Percentiles rank a stretch among this genome's conserved stretches.
phyloP scores from a whole-genome alignment of 2,329 filamentous ascomycete species.

The Talaromyces islandicus region DNA sequence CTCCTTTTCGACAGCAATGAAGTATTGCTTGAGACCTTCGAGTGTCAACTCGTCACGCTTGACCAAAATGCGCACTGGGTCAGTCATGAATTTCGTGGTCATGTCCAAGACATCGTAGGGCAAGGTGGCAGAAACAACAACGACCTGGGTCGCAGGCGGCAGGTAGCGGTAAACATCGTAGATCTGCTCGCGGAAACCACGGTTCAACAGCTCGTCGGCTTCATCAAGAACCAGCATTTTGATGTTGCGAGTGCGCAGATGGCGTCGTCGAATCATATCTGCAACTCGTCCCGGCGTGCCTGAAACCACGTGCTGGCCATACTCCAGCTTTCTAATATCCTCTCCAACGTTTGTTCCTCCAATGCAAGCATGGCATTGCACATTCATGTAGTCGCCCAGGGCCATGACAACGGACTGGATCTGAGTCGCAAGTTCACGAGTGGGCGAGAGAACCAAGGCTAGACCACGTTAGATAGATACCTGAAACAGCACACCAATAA shows the following conservation, averaged over 20 bases:
- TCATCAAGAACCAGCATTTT: conserved; percentile 75
- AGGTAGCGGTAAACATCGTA: conserved; percentile 98
- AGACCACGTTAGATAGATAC: neutral
- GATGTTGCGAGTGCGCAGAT: conserved; percentile 67
- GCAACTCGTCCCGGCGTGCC: conserved; percentile 93
- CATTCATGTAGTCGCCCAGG: conserved; percentile 99
- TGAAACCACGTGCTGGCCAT: conserved; percentile 95
- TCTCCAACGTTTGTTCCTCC: conserved; percentile 97
- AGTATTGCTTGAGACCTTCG: conserved; percentile 97
- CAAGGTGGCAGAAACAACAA: conserved; percentile 91
- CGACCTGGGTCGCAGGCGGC: conserved; percentile 94
- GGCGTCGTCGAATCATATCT: conserved; percentile 73
- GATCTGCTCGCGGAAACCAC: conserved; percentile 96
- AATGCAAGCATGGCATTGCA: conserved; percentile 98
- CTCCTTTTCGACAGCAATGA: conserved; percentile 98
- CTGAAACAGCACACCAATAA: too few relatives aligned
- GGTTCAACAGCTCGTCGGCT: conserved; percentile 76
- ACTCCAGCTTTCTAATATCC: conserved; percentile 94
- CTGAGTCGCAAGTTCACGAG: conserved; percentile 92
- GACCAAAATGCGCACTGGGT: conserved; percentile 90
- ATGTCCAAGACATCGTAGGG: conserved; percentile 98
- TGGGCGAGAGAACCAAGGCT: conserved; percentile 91
- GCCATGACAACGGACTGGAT: conserved; percentile 99
- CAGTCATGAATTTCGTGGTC: conserved; percentile 99
- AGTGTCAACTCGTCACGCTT: conserved; percentile 98